Percentiles rank a stretch among this genome's conserved stretches.
These are phyloP conservation scores for Haplosporangium sp. DNA, from an alignment of 371 early-diverging fungal species.

Conservation along the genomic window DNA sequence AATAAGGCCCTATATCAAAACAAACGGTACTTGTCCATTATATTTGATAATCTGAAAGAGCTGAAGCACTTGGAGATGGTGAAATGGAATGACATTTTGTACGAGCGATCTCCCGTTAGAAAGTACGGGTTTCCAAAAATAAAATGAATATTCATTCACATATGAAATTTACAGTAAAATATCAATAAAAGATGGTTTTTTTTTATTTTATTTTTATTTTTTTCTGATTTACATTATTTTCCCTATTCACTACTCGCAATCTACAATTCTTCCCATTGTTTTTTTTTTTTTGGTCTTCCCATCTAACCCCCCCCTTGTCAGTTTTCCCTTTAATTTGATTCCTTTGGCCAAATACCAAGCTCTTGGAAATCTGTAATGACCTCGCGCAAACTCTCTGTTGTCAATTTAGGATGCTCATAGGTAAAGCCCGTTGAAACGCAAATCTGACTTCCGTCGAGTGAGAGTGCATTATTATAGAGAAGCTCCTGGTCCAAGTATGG, in stretches of 20 bases:
- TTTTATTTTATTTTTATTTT: neutral
- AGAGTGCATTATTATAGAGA: conserved; percentile 82
- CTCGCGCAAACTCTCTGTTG: conserved; percentile 70
- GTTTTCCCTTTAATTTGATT: conserved; percentile 1
- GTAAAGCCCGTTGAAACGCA: conserved; percentile 76
- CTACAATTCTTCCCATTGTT: too few relatives aligned
- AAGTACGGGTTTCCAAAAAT: neutral
- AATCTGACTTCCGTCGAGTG: conserved; percentile 83
- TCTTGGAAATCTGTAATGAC: conserved; percentile 77
- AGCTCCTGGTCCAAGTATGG: conserved; percentile 94
- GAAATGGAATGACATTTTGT: neutral
- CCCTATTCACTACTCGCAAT: too few relatives aligned
- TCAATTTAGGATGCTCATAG: conserved; percentile 77
- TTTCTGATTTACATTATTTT: neutral
- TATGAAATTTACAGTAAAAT: neutral
- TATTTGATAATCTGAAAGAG: neutral
- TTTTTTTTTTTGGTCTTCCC: too few relatives aligned
- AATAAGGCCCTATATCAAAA: neutral
- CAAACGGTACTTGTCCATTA: neutral
- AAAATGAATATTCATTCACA: neutral
- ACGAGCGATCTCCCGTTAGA: neutral
- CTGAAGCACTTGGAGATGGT: neutral
- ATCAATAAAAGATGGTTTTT: neutral
- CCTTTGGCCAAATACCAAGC: conserved; percentile 77
- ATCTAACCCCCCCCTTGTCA: too few relatives aligned